Evolutionary conservation across 2,329 filamentous ascomycete genomes (phyloP), one percentile per base, ranked within the genome.

Genomic region (Nothophaeocryptopus gaeumannii): DNA sequence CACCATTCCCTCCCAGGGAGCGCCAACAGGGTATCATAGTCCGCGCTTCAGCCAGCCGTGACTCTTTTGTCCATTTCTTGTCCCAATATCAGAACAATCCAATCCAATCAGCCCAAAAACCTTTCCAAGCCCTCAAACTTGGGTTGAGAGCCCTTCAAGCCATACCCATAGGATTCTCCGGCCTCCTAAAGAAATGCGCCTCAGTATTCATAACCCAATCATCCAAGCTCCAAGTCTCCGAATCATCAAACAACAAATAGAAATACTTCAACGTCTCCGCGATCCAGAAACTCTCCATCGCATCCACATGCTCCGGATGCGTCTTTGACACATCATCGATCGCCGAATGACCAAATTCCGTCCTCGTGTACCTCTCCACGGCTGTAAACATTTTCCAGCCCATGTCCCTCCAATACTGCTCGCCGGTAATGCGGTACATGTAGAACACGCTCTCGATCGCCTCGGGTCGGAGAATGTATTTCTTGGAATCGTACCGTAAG

Each of bases 201-300:
- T 79, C 78, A 0, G 78, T 79, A 59, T 79, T 80, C 63, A 86
- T 70, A 34, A 88, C 82, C 65, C 75, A 88, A 8, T 86, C 78
- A 65, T 89, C 85, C 62, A 89, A 67, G 61, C 76, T 85, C 35
- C 87, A 73, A 29, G 83, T 60, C n/a, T 78, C 75, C 0, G 86
- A 84, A 48, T 83, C 78, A 15, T 82, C 82, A 67, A 88, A 96
- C 42, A 95, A 76, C 49, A 96, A 69, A 67, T 89, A 96, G 59
- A 93, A 95, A 66, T 95, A 95, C 75, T 95, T 96, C 60, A 96
- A 74, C 35, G 89, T 96, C 76, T 96, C 90, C 3, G 87, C 87
- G 53, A 89, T 76, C 64, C 90, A 96, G 70, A 95, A 95, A 63
- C 86, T 91, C 73, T 95, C 86, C 87, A 92, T 91, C 59, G 77